Evolutionary conservation across 1,284 basidiomycete genomes (phyloP), one percentile per base, ranked within the genome.

Genomic region (Rhodotorula mucilaginosa): DNA sequence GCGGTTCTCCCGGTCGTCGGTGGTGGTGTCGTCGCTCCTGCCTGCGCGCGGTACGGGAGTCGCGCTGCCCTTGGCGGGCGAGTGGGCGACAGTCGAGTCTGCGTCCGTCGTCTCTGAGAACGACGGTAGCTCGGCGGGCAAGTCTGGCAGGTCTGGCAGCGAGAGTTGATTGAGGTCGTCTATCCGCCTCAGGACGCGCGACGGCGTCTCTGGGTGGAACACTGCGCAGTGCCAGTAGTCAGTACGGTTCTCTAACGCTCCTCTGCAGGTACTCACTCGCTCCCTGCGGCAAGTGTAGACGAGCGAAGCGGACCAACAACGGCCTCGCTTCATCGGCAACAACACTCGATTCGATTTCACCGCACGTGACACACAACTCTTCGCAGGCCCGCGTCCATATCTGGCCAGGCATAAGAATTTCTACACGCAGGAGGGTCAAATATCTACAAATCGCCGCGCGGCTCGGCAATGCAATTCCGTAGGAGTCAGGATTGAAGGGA

Each of bases 191-290:
- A 77, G 57, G 18, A 78, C 72, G 15, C 77, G 70, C 67, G 77
- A 78, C 19, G 77, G 77, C 67, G 77, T 78, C 61, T 78, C 77
- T 8, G 65, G 65, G 23, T 68, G 58, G 57, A 68, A 74, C 73
- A 74, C 66, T 68, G 59, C 23, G 34, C 4, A 23, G 4, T 8
- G 21, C 29, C 8, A 15, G n/a, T 18, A 56, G 3, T 16, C 13
- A 18, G 54, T 56, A 12, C 54, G 23, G 54, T 7, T 5, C 26
- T 15, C 26, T 19, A 10, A 51, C 0, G 23, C 49, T 51, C 23
- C 19, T 51, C 19, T 3, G 49, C 8, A 7, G 7, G 49, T 51
- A 51, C 49, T 18, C 49, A 51, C 49, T 51, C 8, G 49, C 49
- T 19, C 49, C 23, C 19, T 51, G 49, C 49, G 49, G 23, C 49